Evolutionary conservation across 169 alveolate genomes (phyloP).

Genomic region (Plasmodium relictum): DNA sequence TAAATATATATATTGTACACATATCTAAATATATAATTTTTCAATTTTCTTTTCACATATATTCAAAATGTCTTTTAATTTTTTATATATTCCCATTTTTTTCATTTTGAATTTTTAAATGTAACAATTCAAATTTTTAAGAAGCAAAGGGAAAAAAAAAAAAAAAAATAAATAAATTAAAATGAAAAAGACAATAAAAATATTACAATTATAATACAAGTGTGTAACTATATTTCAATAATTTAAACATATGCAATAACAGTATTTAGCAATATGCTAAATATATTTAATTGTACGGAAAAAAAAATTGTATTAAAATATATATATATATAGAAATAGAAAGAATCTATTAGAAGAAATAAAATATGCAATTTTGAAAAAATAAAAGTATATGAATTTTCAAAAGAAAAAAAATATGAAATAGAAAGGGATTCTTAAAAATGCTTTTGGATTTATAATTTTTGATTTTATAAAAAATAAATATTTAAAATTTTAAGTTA

Average conservation of each 20-base stretch:
- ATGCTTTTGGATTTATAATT: no score
- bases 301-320: neutral
- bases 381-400: no score
- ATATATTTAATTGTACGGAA: neutral
- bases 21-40: neutral
- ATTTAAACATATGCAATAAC: neutral
- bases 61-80: neutral
- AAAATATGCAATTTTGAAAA: no score
- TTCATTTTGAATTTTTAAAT: neutral
- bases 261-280: neutral
- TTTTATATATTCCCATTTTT: neutral
- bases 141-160: no score
- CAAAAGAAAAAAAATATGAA: no score
- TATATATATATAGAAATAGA: no score
- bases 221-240: neutral
- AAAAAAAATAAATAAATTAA: neutral
- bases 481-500: no score
- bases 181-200: conserved; percentile 2
- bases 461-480: no score
- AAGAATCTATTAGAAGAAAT: no score
- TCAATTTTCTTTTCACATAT: neutral
- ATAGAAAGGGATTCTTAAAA: neutral
- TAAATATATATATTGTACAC: neutral
- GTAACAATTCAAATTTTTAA: no score
- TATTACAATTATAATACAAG: neutral